phyloP scores from a whole-genome alignment of 306 rosid species.

The Corylus americana region DNA sequence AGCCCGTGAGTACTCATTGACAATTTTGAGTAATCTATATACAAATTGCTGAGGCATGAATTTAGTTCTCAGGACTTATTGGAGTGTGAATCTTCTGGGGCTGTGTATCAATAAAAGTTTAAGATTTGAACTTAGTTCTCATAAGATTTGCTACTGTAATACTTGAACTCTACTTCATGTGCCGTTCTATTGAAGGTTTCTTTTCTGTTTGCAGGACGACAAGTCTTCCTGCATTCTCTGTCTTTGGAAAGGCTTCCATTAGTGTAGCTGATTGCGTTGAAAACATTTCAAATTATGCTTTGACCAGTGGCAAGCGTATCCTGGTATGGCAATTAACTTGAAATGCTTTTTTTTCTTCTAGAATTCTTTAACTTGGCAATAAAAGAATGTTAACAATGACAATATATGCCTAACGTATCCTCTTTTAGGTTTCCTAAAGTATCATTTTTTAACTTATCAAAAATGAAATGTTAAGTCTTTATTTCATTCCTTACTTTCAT shows the following conservation, averaged over 20 bases:
- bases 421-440: neutral
- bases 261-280: constrained; percentile 48
- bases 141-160: constrained; percentile 4
- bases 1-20: constrained; percentile 67
- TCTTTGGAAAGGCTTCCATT: constrained; percentile 76
- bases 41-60: neutral
- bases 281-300: constrained; percentile 40
- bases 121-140: no score
- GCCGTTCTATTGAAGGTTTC: constrained; percentile 13
- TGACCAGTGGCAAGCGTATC: constrained; percentile 46
- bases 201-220: constrained; percentile 63
- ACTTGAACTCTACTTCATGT: constrained; percentile 12
- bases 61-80: neutral
- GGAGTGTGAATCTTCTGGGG: no score
- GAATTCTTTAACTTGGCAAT: neutral
- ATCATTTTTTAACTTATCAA: neutral
- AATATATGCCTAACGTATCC: neutral
- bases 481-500: neutral
- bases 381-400: neutral
- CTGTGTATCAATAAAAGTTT: no score
- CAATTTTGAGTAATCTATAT: neutral
- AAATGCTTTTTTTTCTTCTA: neutral
- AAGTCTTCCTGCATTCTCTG: constrained; percentile 69
- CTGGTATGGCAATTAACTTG: constrained; percentile 44
- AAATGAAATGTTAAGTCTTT: neutral